Evolutionary conservation across 2,329 filamentous ascomycete genomes (phyloP), one percentile per base, ranked within the genome.

Genomic region (Aureobasidium mangrovei): DNA sequence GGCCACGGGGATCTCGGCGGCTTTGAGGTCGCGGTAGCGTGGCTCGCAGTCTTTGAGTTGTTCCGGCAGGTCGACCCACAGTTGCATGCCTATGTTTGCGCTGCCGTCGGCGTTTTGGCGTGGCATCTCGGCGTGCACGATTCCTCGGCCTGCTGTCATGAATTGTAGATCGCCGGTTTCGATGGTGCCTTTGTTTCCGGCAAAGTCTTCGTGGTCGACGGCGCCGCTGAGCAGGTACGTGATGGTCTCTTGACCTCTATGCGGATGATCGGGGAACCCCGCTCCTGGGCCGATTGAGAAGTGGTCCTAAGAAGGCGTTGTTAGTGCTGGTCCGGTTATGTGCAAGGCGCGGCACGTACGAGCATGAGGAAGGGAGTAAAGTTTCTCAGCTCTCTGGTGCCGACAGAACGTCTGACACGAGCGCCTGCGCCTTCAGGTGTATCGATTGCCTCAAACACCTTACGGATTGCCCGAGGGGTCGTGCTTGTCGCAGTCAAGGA

Each of bases 71-170:
- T 97, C 91, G 44, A 97, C 91, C 91, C 93, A 97, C 26, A 97
- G 77, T 74, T 97, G 93, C 72, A 97, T 81, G 33, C 91, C 91
- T 53, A 94, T 79, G 68, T 91, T 95, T 56, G 85, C 75, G 55
- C 76, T 80, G 48, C 88, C 88, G 67, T 93, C 87, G 0, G 77
- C 68, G 66, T 89, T 88, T 65, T 87, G 82, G 53, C 81, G 79
- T 7, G 91, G 91, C 90, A 97, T 96, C 72, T 97, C 91, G 36
- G 91, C 88, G 70, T 97, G 93, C 70, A 96, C 86, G 63, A 97
- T 94, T 40, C 91, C 91, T 24, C 79, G 77, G 3, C 91, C 91
- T 1, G 91, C 91, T 0, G 91, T 96, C 93, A 97, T 97, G 77
- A 97, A 97, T 68, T 97, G 91, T 45, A 97, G 73, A 67, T 96